phyloP scores from a whole-genome alignment of 768 basidiomycete species.

The Rhodotorula diobovata region DNA sequence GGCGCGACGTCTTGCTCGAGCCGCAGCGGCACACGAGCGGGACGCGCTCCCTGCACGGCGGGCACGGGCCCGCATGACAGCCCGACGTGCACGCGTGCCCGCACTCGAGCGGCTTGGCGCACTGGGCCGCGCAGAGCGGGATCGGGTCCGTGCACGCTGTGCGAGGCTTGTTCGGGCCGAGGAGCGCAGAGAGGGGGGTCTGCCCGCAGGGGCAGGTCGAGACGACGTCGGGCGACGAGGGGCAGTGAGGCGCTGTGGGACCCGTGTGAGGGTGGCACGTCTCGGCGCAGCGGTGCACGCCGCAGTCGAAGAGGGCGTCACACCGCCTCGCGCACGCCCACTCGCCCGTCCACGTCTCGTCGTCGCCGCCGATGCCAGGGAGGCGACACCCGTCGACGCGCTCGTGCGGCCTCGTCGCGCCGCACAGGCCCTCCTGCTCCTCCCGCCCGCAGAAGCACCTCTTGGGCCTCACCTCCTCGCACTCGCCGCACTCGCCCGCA shows the following conservation, averaged over 20 bases:
- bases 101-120: slow-evolving; percentile 1
- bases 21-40: slow-evolving; percentile 80
- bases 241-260: slow-evolving; percentile 59
- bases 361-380: slow-evolving; percentile 36
- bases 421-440: slow-evolving; percentile 60
- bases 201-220: slow-evolving; percentile 80
- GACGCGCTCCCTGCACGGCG: background rate
- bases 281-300: slow-evolving; percentile 65
- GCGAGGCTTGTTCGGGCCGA: slow-evolving; percentile 37
- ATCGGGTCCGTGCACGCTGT: slow-evolving; percentile 66
- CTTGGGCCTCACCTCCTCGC: slow-evolving; percentile 56
- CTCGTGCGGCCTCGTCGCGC: slow-evolving; percentile 50
- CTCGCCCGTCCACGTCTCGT: slow-evolving; percentile 60
- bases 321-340: slow-evolving; percentile 63
- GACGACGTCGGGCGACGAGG: slow-evolving; percentile 64
- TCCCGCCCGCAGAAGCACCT: slow-evolving; percentile 79
- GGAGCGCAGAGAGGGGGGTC: slow-evolving; percentile 53
- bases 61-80: background rate
- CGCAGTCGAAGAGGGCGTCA: slow-evolving; percentile 68
- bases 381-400: slow-evolving; percentile 30
- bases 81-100: background rate
- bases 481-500: slow-evolving; percentile 65
- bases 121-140: slow-evolving; percentile 64
- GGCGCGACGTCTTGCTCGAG: slow-evolving; percentile 56
- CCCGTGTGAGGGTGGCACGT: slow-evolving; percentile 54